phyloP scores from a whole-genome alignment of 495 filamentous ascomycete genomes.

The Xylaria intraflava region DNA sequence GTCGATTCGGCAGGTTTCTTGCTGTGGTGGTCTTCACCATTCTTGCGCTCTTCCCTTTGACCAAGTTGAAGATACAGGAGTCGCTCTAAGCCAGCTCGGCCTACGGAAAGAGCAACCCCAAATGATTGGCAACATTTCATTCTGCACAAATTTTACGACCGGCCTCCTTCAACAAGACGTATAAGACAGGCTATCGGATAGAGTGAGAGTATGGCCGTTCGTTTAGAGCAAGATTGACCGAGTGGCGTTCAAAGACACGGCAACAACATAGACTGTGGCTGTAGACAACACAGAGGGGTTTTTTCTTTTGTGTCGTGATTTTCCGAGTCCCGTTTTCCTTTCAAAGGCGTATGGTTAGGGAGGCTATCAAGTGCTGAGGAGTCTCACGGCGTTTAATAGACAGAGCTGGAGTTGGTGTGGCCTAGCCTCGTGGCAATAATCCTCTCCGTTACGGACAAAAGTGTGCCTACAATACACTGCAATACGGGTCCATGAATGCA shows the following conservation, averaged over 20 bases:
- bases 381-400: conserved; percentile 37
- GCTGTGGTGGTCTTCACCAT: conserved; percentile 14
- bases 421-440: neutral
- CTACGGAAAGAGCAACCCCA: neutral
- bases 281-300: neutral
- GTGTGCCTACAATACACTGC: neutral
- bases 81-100: neutral
- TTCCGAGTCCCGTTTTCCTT: neutral
- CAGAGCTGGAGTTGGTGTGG: neutral
- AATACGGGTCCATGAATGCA: neutral
- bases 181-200: neutral
- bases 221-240: neutral
- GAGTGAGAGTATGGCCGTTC: neutral
- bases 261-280: neutral
- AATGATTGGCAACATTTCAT: too few species aligned
- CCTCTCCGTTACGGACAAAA: neutral
- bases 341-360: conserved; percentile 10
- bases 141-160: neutral
- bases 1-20: conserved; percentile 16
- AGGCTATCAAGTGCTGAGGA: conserved; percentile 48
- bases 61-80: neutral
- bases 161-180: neutral
- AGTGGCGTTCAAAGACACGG: neutral
- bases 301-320: neutral
- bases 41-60: conserved; percentile 7